Conservation (phyloP, 1,139 yeast species). For the Lodderomyces metapsilosis region DNA sequence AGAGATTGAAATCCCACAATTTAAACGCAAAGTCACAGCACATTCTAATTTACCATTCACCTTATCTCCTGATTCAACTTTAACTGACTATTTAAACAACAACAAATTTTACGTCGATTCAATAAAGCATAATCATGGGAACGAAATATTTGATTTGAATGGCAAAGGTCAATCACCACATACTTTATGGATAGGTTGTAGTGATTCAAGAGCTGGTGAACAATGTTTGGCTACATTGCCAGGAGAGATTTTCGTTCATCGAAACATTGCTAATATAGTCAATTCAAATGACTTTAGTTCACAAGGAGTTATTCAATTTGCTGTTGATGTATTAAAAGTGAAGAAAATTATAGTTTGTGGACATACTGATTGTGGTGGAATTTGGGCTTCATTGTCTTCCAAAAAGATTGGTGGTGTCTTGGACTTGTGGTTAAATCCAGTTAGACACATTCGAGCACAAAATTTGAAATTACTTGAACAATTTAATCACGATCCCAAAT, state of each 20-base stretch:
- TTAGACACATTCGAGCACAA: constrained; percentile 67
- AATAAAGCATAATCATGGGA: constrained; percentile 59
- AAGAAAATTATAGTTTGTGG: constrained; percentile 87
- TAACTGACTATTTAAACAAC: constrained; percentile 64
- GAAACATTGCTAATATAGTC: constrained; percentile 87
- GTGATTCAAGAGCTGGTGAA: constrained; percentile 91
- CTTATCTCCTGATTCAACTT: constrained; percentile 52
- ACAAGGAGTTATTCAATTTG: constrained; percentile 85
- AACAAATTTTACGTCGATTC: constrained; percentile 69
- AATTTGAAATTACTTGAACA: constrained; percentile 49
- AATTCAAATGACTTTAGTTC: constrained; percentile 71
- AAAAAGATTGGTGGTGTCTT: constrained; percentile 72
- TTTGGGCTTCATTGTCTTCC: constrained; percentile 78
- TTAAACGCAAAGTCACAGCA: constrained; percentile 10
- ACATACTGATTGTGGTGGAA: constrained; percentile 98
- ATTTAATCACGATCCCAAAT: constrained; percentile 46
- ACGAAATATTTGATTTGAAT: constrained; percentile 61
- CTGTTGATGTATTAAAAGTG: constrained; percentile 83
- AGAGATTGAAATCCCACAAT: constrained; percentile 2
- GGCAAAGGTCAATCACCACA: constrained; percentile 90
- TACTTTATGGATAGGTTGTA: constrained; percentile 94
- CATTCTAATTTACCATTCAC: constrained; percentile 50
- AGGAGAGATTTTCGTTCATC: constrained; percentile 92
- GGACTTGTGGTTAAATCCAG: constrained; percentile 75
- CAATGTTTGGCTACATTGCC: constrained; percentile 77